Evolutionary conservation across 2,329 filamentous ascomycete genomes (phyloP).

Genomic region (Orbilia blumenaviensis): DNA sequence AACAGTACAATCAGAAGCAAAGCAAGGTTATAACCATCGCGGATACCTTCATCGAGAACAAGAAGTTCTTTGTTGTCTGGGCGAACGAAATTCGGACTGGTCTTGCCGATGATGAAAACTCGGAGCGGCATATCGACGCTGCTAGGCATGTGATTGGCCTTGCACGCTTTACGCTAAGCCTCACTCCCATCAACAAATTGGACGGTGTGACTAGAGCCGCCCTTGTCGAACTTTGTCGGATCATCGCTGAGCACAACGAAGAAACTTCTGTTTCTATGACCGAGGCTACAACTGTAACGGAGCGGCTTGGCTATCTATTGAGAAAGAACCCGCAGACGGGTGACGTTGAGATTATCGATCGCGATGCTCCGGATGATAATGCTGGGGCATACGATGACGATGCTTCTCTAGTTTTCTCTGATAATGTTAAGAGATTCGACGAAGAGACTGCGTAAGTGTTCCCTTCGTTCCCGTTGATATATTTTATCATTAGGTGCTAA

Average conservation of each 20-base stretch:
- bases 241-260: conserved; percentile 5
- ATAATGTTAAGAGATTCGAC: neutral
- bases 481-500: neutral
- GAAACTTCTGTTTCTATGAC: neutral
- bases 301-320: conserved; percentile 26
- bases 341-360: conserved; percentile 27
- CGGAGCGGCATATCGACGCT: neutral
- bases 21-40: conserved; percentile 6
- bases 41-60: neutral
- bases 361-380: conserved; percentile 1
- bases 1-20: neutral
- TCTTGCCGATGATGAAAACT: neutral
- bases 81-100: neutral
- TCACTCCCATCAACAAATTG: conserved; percentile 28
- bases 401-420: conserved; percentile 3
- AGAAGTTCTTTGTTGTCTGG: conserved; percentile 11
- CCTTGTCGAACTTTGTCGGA: neutral
- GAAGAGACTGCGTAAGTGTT: neutral
- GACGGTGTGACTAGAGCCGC: neutral
- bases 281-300: conserved; percentile 13
- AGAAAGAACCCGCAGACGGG: neutral
- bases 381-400: neutral
- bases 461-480: too few species aligned
- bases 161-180: conserved; percentile 9
- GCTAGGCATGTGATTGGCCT: neutral